Evolutionary conservation across 2,329 filamentous ascomycete species (phyloP), one percentile per base, ranked within the genome.

Genomic region (Periconia digitata): DNA sequence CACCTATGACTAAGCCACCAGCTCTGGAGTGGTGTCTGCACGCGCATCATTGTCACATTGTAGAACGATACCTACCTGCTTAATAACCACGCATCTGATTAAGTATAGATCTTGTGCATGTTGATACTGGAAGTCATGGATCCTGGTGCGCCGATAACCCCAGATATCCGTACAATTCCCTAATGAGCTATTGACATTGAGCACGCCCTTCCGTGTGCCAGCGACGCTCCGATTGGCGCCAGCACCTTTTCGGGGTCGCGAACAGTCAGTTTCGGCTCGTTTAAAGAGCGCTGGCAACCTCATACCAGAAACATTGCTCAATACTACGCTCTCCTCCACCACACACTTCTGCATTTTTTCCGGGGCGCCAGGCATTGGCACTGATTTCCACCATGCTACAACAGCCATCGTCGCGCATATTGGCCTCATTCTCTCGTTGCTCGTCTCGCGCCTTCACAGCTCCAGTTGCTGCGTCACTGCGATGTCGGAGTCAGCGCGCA

Each of bases 401-500:
- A 53, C 66, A 63, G 46, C 62, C 63, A 55, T 68, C 70, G 48
- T 58, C 56, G 18, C 60, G 62, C 40, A 47, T 70, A 55, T 55
- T 70, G 65, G 64, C 68, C 36, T 66, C 60, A 40, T 50, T 66
- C 10, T 60, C 59, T 49, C 55, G 61, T 55, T 58, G 59, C 49
- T 58, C 56, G 47, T 53, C 53, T 46, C 66, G 63, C 53, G 50
- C 59, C 39, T 48, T 58, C 38, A 62, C 56, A 44, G 54, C 62
- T 43, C 58, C 60, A 44, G 47, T 77, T 78, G 51, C 71, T 48
- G 60, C 65, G 42, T 63, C 69, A 29, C 65, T 72, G 60, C 66
- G 73, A 75, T 78, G 72, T 74, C 75, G 74, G 69, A 73, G 55
- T 50, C 56, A 58, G 57, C 51, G 76, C 60, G 63, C 66, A 39